Base-by-base conservation (phyloP, 768 basidiomycete genomes). In the Macrolepiota albuminosa region DNA sequence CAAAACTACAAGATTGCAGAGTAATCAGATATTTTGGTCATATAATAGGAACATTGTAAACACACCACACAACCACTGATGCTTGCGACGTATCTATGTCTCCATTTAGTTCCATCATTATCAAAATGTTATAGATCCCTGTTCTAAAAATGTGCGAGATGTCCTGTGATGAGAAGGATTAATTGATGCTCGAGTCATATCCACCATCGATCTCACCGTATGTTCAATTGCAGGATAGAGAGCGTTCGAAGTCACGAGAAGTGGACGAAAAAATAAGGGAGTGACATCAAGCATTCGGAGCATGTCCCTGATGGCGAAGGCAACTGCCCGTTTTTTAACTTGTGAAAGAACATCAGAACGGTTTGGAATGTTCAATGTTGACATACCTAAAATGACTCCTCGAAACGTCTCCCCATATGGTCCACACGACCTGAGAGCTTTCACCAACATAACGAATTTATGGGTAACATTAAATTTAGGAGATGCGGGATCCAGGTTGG, bases 391-490 rank as follows among this genome's bases (percentile, higher is more conserved):
- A 42, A 88, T 68, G 26, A 92, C 76, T 16, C 84, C 87, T 48
- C 88, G 82, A 66, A 93, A 91, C 4, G 68, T 64, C 54, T 84
- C 79, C 6, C 82, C 83, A 50, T 81, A 77, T 14, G 76, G 72
- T 59, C 77, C 75, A 66, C 81, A 87, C 1, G 81, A 76, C 58
- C 79, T 79, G 45, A 93, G 74, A 47, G 84, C 72, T 50, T 89
- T 80, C 3, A 87, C 73, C 29, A 93, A 68, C 63, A 76, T 81
- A 45, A 79, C 64, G 61, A 91, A 84, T 61, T 93, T 91, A 1
- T 82, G 83, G 0, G 85, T 83, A 18, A 89, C 81, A 65, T 92
- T 92, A 67, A 83, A 85, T 6, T 83, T 78, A 56, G 72, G 71
- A 6, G 87, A 88, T 29, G 74, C 76, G 1, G 78, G 65, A 64